Evolutionary conservation across 371 early-diverging fungal genomes (phyloP), one percentile per base, ranked within the genome.

Genomic region (Syncephalastrum contaminatum): DNA sequence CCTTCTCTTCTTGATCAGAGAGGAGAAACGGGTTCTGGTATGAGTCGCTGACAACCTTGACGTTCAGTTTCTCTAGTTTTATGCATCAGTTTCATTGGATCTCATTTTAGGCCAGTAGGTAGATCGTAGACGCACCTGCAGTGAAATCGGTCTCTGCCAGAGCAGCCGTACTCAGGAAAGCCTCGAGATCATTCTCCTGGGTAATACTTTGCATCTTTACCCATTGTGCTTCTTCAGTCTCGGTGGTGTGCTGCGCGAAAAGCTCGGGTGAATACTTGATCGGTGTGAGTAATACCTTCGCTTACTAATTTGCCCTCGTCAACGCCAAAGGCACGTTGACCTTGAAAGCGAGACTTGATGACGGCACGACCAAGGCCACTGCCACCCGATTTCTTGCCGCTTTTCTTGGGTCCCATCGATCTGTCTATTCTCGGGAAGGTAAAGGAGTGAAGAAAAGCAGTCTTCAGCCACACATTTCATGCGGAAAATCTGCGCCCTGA

Each of bases 91-190:
- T 50, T 16, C 21, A 15, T 13, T 20, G 43, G 21, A 18, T 12
- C 14, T n/a, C 16, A 22, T 14, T 53, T 0, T 2, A 46, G 21
- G n/a, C n/a, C n/a, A 43, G 13, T 52, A 16, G 18, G 62, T 40
- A 50, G 45, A 8, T 53, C n/a, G 3, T 18, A 25, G 10, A 22
- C 18, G 18, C 61, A 83, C 90, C 92, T 51, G 98, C 97, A 13
- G 95, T 92, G 66, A 98, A 98, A 59, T 95, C 95, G 20, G 95
- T 95, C 44, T 91, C 98, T 4, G 96, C 96, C 57, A 97, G 80
- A 55, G 91, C 87, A 4, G 99, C 99, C n/a, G 95, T 93, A 62
- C 82, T 86, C 62, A 98, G 77, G 69, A 98, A 97, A 24, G 92
- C 95, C 46, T 97, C 97, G 7, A 98, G 80, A 80, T 98, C 97